Percentiles rank a stretch among this genome's conserved stretches.
These are phyloP conservation scores for Penicillium silybi DNA, from an alignment of 495 filamentous ascomycete species.

Conservation along the genomic window DNA sequence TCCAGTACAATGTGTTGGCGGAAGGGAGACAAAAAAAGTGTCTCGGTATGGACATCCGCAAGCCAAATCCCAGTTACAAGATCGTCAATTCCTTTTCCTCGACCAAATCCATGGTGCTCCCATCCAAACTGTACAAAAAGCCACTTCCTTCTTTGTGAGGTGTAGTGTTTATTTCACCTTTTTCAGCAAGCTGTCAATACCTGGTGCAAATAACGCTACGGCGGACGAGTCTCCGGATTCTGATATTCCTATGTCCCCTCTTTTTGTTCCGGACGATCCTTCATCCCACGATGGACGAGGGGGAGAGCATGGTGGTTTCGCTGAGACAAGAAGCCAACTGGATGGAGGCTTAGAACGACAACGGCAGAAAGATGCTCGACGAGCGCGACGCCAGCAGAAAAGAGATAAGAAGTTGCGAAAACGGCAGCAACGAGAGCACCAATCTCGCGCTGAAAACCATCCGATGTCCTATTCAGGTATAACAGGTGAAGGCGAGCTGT, in stretches of 20 bases:
- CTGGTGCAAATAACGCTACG: neutral
- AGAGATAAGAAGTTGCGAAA: constrained; percentile 3
- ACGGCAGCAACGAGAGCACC: neutral
- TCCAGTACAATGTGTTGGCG: neutral
- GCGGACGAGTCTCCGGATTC: neutral
- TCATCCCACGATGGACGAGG: neutral
- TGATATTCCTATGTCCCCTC: neutral
- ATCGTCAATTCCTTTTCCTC: constrained; percentile 11
- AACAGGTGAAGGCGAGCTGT: neutral
- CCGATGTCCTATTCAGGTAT: neutral
- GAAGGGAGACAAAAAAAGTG: constrained; percentile 9
- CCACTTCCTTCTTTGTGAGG: constrained; percentile 3
- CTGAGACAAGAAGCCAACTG: neutral
- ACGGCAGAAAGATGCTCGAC: neutral
- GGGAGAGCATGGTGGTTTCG: neutral
- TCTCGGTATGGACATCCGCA: constrained; percentile 9
- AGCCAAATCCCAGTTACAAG: constrained; percentile 3
- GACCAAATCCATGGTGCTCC: constrained; percentile 7
- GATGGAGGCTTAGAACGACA: neutral
- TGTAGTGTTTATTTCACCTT: constrained; percentile 6
- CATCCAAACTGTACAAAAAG: neutral
- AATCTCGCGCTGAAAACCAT: neutral
- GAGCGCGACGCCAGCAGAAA: constrained; percentile 4
- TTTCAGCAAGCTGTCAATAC: constrained; percentile 2
- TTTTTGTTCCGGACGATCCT: neutral